These are phyloP conservation scores for Collybiopsis confluens DNA, from an alignment of 768 basidiomycete genomes.

Conservation along the genomic window DNA sequence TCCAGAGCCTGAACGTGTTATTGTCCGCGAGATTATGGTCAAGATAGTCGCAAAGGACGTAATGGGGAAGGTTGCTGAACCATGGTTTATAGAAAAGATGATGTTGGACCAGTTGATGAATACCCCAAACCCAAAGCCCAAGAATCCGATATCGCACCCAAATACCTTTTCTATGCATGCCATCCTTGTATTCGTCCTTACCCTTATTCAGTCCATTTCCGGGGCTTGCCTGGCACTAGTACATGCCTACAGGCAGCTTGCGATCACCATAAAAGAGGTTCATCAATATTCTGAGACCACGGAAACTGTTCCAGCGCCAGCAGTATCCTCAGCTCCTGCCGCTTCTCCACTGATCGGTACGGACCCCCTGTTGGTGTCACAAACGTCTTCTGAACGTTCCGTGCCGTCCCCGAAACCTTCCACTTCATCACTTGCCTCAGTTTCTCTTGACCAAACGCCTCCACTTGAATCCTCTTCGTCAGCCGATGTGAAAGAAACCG, in stretches of 20 bases:
- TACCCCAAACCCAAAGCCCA: slow-evolving; percentile 14
- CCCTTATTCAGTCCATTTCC: slow-evolving; percentile 69
- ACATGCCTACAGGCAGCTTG: slow-evolving; percentile 60
- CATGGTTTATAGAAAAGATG: slow-evolving; percentile 83
- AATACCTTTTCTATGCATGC: slow-evolving; percentile 36
- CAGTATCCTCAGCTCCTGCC: slow-evolving; percentile 11
- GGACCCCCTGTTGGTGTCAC: not conserved
- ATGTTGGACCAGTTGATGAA: slow-evolving; percentile 65
- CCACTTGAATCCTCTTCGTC: slow-evolving; percentile 9
- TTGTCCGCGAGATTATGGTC: slow-evolving; percentile 80
- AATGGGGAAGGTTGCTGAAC: slow-evolving; percentile 69
- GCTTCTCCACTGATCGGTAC: slow-evolving; percentile 10
- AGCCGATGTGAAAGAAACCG: not conserved
- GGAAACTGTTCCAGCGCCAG: slow-evolving; percentile 2
- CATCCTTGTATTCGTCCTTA: slow-evolving; percentile 66
- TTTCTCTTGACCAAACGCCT: slow-evolving; percentile 1
- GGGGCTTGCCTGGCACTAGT: slow-evolving; percentile 65
- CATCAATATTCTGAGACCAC: slow-evolving; percentile 35
- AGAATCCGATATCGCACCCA: slow-evolving; percentile 22
- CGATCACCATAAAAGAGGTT: slow-evolving; percentile 62
- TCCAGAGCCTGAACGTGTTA: slow-evolving; percentile 74
- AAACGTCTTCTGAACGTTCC: slow-evolving; percentile 7
- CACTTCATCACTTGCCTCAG: slow-evolving; percentile 20
- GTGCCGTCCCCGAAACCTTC: slow-evolving; percentile 17
- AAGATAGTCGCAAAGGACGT: slow-evolving; percentile 70